Base-by-base conservation (phyloP, 192 early-diverging fungal species). In the Oehlia diaphana region DNA sequence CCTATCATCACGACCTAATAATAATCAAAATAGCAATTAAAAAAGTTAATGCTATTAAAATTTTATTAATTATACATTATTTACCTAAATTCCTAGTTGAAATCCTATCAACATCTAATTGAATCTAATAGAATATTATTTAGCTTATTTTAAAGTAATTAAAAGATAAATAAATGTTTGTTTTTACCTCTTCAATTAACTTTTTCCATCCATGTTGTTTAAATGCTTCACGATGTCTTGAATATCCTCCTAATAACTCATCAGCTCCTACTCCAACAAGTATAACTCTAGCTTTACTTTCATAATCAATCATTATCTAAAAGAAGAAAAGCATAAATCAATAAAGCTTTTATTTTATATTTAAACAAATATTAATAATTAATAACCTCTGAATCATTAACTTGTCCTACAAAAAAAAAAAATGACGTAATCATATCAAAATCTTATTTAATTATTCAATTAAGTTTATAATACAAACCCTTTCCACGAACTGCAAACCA, bases 201-300 rank as follows among this genome's bases (percentile, higher is more conserved):
- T 87, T 89, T 62, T 79, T 65, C 93, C 93, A 96, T 0, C 91
- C 86, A 31, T 84, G 83, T 50, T 86, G 81, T 6, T 88, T 82
- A 83, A 90, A 98, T 58, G 91, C 89, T 47, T 88, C 90, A 44
- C 92, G 89, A 79, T 98, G 97, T 4, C 95, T 89, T 35, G 93
- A 92, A 83, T 98, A 98, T 23, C 97, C 97, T 23, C 90, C 94
- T n/a, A 96, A 80, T 86, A 96, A 94, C 82, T 98, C 97, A 78
- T 98, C 97, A 0, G 97, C 96, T 37, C 97, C 97, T 42, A 98
- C 85, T 5, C 97, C 97, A 69, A 93, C 91, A 2, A 98, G 80
- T 31, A 97, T 76, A 16, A 98, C 96, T 61, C 90, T 87, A 26
- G 97, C 92, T 12, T 80, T 81, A 65, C 93, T 93, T 6, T 82